Conservation (phyloP, 2,329 filamentous ascomycete genomes). For the Sphaerulina populicola region DNA sequence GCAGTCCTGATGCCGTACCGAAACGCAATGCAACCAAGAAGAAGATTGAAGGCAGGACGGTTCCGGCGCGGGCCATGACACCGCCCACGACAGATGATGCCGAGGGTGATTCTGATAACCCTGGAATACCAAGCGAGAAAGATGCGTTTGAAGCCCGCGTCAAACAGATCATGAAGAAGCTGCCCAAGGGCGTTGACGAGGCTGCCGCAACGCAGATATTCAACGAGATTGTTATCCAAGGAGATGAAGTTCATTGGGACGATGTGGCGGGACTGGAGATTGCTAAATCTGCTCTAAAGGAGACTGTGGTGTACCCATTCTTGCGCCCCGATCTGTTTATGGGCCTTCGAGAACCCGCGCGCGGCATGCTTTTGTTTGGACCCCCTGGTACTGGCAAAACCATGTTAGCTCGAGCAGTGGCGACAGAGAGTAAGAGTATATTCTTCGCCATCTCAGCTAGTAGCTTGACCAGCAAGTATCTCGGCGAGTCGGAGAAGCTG, state of each 20-base stretch:
- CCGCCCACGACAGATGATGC: conserved; percentile 38
- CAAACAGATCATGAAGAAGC: conserved; percentile 59
- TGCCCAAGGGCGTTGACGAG: conserved; percentile 75
- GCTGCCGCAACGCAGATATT: conserved; percentile 81
- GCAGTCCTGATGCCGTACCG: conserved; percentile 17
- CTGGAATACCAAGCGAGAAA: conserved; percentile 31
- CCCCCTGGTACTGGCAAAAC: conserved; percentile 98
- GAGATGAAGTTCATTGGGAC: conserved; percentile 89
- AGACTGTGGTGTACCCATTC: conserved; percentile 95
- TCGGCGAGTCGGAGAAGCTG: conserved; percentile 93
- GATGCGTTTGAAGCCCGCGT: conserved; percentile 55
- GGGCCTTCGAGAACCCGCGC: conserved; percentile 84
- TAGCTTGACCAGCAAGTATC: conserved; percentile 87
- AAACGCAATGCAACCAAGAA: conserved; percentile 20
- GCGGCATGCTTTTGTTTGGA: conserved; percentile 92
- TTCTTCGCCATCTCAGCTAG: conserved; percentile 97
- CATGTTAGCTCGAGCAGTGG: conserved; percentile 90
- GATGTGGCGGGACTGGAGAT: conserved; percentile 86
- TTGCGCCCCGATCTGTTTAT: conserved; percentile 91
- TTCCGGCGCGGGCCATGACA: conserved; percentile 33
- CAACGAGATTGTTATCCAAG: conserved; percentile 90
- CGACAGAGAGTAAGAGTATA: conserved; percentile 86
- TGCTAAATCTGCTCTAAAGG: conserved; percentile 85
- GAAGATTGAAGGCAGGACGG: conserved; percentile 20
- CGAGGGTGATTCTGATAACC: conserved; percentile 41